Conservation (phyloP, 2,329 filamentous ascomycete genomes). For the Paracamarosporium sp. region DNA sequence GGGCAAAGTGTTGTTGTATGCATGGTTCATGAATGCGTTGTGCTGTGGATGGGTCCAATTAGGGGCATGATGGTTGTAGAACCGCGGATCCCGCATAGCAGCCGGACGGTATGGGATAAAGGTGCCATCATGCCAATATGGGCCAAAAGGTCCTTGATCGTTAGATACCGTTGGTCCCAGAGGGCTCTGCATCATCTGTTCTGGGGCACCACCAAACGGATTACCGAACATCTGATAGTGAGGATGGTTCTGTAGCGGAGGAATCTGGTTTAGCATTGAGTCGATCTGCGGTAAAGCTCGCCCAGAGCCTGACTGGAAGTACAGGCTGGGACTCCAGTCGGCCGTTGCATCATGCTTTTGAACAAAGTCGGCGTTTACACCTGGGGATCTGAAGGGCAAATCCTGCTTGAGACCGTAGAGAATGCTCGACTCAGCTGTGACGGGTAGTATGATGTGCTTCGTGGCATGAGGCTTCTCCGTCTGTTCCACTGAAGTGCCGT, state of each 20-base stretch:
- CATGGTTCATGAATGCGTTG: conserved; percentile 31
- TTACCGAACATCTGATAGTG: conserved; percentile 57
- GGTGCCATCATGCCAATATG: conserved; percentile 51
- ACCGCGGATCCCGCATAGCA: conserved; percentile 49
- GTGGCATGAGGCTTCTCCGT: conserved; percentile 75
- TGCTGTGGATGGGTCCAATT: conserved; percentile 42
- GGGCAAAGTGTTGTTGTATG: conserved; percentile 33
- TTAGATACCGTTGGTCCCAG: conserved; percentile 50
- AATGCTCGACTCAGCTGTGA: conserved; percentile 52
- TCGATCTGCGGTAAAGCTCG: conserved; percentile 60
- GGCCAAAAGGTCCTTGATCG: conserved; percentile 48
- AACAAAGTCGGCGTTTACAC: conserved; percentile 19
- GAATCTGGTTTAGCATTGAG: conserved; percentile 66
- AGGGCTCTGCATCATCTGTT: conserved; percentile 40
- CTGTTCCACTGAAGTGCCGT: conserved; percentile 79
- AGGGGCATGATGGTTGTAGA: conserved; percentile 34
- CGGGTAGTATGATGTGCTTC: conserved; percentile 83
- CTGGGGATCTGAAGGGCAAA: conserved; percentile 43
- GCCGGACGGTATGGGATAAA: conserved; percentile 50
- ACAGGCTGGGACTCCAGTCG: conserved; percentile 45
- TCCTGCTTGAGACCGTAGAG: conserved; percentile 44
- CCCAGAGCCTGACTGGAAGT: conserved; percentile 45
- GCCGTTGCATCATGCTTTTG: conserved; percentile 29
- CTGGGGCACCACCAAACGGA: conserved; percentile 39
- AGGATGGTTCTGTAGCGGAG: conserved; percentile 61